Evolutionary conservation across 202 grass and related monocot genomes (phyloP), one percentile per base, ranked within the genome.

Genomic region (Cymbopogon flexuosus): DNA sequence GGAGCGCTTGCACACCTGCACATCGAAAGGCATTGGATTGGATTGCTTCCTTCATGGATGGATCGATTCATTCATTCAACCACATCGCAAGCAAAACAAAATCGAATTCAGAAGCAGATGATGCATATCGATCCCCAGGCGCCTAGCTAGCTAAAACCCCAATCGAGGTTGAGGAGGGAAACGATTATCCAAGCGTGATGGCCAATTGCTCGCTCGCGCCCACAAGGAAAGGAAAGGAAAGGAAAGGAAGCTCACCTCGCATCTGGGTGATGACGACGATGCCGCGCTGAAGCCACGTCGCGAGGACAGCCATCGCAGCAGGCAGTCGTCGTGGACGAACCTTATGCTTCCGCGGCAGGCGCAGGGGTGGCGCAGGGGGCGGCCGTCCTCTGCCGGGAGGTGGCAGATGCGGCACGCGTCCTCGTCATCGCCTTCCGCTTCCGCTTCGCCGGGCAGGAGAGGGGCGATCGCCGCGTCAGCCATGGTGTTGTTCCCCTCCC

Each of bases 331-430:
- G 45, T 90, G 84, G 43, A 90, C 84, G 71, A 76, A 90, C 56
- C 67, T 76, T 80, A 87, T 87, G 76, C 69, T 84, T 56, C 80
- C 88, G 58, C 76, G 80, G 84, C 84, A 90, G 18, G 84, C 79
- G 81, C 88, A 90, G 41, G 84, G 88, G 31, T 80, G 81, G 78
- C 84, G 88, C 2, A 90, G 88, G 33, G 76, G 88, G 0, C 68
- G 77, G 1, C 29, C 80, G 9, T 63, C 41, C 51, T 87, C 84
- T 16, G 62, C 84, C 1, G 84, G 77, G 59, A 77, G 42, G 47
- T 82, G 81, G 73, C 89, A 91, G 77, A 87, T 87, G 78, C 88
- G 84, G 81, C 88, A 90, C 79, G 75, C 70, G 2, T 84, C 84
- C 29, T 77, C 75, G 35, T 87, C 88, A 0, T 80, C 83, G 19